Conservation (phyloP, 345 rosid genomes). For the Punica granatum region DNA sequence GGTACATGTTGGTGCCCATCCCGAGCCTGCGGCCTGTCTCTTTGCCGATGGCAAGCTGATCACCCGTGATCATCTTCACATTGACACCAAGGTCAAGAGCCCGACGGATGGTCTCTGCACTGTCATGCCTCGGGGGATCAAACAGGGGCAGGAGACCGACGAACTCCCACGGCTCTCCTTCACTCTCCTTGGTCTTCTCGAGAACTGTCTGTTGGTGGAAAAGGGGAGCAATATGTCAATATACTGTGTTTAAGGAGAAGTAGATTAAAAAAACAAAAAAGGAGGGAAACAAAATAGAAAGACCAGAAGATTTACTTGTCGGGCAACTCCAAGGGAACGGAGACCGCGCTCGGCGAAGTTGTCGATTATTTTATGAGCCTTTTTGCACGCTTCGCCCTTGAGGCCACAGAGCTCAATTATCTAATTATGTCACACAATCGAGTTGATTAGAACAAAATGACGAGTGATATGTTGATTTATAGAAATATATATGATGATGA, state of each 20-base stretch:
- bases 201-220: conserved; percentile 38
- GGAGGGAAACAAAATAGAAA: background rate
- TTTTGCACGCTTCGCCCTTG: conserved; percentile 39
- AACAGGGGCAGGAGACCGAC: conserved; percentile 90
- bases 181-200: conserved; percentile 70
- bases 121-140: conserved; percentile 87
- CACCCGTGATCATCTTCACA: conserved; percentile 90
- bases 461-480: no score
- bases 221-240: background rate
- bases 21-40: conserved; percentile 91
- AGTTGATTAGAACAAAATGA: background rate
- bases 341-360: conserved; percentile 78
- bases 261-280: background rate
- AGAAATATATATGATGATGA: no score
- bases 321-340: conserved; percentile 69
- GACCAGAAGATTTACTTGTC: conserved; percentile 35
- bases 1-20: conserved; percentile 86
- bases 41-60: conserved; percentile 81
- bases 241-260: background rate
- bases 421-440: conserved; percentile 15
- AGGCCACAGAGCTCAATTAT: conserved; percentile 73
- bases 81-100: conserved; percentile 82
- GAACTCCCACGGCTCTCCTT: conserved; percentile 77
- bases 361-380: conserved; percentile 54
- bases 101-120: conserved; percentile 69